Evolutionary conservation across 2,329 filamentous ascomycete species (phyloP).

Genomic region (Ampelomyces quisqualis): DNA sequence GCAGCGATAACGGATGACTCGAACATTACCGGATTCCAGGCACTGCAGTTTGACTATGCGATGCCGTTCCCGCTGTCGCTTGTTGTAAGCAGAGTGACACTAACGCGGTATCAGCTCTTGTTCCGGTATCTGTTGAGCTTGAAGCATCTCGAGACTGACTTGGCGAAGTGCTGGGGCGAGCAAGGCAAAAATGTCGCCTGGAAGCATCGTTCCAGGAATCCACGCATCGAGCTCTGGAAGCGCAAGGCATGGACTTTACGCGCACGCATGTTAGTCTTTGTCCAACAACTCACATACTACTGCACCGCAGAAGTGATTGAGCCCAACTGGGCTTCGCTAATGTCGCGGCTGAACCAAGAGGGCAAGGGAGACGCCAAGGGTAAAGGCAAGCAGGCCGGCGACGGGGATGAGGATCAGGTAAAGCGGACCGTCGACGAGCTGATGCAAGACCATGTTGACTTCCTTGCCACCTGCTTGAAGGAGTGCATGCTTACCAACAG

Average conservation of each 20-base stretch:
- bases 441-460: slow-evolving; percentile 99
- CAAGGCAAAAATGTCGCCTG: slow-evolving; percentile 80
- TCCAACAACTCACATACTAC: slow-evolving; percentile 95
- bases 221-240: slow-evolving; percentile 85
- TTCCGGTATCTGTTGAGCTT: slow-evolving; percentile 92
- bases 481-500: slow-evolving; percentile 99
- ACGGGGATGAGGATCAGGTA: slow-evolving; percentile 48
- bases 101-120: slow-evolving; percentile 94
- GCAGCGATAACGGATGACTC: slow-evolving; percentile 68
- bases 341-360: slow-evolving; percentile 72
- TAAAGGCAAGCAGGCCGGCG: slow-evolving; percentile 33
- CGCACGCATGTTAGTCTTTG: slow-evolving; percentile 93
- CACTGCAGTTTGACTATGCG: slow-evolving; percentile 87
- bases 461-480: slow-evolving; percentile 94
- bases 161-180: slow-evolving; percentile 86
- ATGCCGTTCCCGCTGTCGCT: slow-evolving; percentile 95
- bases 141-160: slow-evolving; percentile 82
- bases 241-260: slow-evolving; percentile 86
- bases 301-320: slow-evolving; percentile 97
- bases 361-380: slow-evolving; percentile 54
- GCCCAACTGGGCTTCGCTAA: slow-evolving; percentile 92
- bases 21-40: slow-evolving; percentile 86
- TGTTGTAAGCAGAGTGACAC: slow-evolving; percentile 91
- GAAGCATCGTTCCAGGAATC: slow-evolving; percentile 74
- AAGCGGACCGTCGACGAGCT: slow-evolving; percentile 89